These are phyloP conservation scores for Logfia minima DNA, from an alignment of 129 eudicot species.

Conservation along the genomic window DNA sequence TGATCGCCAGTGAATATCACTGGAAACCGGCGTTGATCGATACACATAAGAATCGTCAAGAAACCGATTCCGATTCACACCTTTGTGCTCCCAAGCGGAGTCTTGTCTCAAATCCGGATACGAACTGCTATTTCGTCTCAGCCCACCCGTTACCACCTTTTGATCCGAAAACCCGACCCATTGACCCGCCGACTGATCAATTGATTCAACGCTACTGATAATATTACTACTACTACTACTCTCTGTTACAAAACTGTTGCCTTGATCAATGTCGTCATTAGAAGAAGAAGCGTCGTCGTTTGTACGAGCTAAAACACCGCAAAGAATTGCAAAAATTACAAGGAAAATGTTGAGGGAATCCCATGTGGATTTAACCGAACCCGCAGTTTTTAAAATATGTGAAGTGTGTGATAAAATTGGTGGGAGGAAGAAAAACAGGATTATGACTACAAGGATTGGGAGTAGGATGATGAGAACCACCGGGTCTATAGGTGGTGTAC, in stretches of 20 bases:
- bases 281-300: slow-evolving; percentile 47
- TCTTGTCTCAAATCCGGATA: slow-evolving; percentile 64
- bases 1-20: slow-evolving; percentile 11
- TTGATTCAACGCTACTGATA: not conserved
- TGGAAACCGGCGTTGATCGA: slow-evolving; percentile 14
- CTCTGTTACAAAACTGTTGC: slow-evolving; percentile 15
- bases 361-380: slow-evolving; percentile 59
- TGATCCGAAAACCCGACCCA: slow-evolving; percentile 44
- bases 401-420: slow-evolving; percentile 57
- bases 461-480: slow-evolving; percentile 54
- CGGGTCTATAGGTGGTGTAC: slow-evolving; percentile 48
- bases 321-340: slow-evolving; percentile 64
- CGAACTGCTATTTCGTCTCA: slow-evolving; percentile 73
- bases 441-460: slow-evolving; percentile 45
- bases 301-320: slow-evolving; percentile 66
- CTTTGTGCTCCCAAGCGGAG: slow-evolving; percentile 43
- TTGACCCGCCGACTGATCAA: slow-evolving; percentile 23
- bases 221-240: not conserved
- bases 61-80: slow-evolving; percentile 38
- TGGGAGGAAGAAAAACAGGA: slow-evolving; percentile 47
- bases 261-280: not conserved
- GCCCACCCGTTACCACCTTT: slow-evolving; percentile 30
- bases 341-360: slow-evolving; percentile 64
- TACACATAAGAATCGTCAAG: slow-evolving; percentile 52
- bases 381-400: slow-evolving; percentile 43